Base-by-base conservation (phyloP, 2,329 filamentous ascomycete genomes). In the Alternaria rosae region DNA sequence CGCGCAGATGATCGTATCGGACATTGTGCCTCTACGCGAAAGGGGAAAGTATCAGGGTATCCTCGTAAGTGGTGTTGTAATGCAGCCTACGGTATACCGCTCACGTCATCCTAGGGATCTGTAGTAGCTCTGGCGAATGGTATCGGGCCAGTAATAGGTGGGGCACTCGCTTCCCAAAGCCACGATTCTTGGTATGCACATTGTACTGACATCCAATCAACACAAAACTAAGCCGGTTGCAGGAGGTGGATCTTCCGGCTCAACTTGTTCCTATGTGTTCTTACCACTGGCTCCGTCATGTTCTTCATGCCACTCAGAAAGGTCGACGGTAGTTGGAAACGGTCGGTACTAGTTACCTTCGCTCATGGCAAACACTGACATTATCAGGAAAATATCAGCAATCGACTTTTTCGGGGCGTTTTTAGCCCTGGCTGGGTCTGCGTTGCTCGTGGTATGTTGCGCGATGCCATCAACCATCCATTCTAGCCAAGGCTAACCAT, bases 391-490 rank as follows among this genome's bases (percentile, higher is more conserved):
- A 54, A 6, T 69, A 26, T 59, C 59, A 21, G 69, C 84, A 44
- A 87, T 91, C 54, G 88, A 91, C 73, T 88, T 85, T 65, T 83
- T 80, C 32, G 89, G 89, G 1, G 79, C 87, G 1, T 63, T 88
- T 10, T 81, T 84, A 3, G 85, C 84, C 5, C 86, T 86, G 0
- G 77, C 84, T n/a, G 68, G 70, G 0, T 84, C 84, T 11, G 86
- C 84, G 0, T 84, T 89, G 30, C 84, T 90, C 7, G 82, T 90
- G n/a, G 70, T 91, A 62, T n/a, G 65, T 52, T 44, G 5, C 5
- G 9, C 28, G 20, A 50, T 4, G 23, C 20, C 28, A 50, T 21
- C 2, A 3, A 15, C 17, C 17, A 13, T 21, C 6, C 12, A 25
- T n/a, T 6, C 15, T 43, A 1, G 10, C 20, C 23, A 13, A 42